Base-by-base conservation (phyloP, 2,329 filamentous ascomycete species). In the Beauveria medogensis region DNA sequence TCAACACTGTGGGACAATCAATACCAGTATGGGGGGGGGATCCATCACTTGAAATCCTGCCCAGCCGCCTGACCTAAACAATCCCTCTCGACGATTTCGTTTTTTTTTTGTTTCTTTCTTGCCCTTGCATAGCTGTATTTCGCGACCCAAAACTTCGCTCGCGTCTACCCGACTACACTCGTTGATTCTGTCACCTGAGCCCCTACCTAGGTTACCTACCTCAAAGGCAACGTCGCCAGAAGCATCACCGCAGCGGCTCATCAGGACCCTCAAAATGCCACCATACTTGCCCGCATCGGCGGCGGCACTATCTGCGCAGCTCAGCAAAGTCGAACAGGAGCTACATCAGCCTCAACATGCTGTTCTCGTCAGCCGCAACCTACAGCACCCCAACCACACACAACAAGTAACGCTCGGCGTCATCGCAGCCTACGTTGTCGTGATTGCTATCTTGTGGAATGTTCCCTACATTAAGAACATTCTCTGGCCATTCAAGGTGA, bases 401-500 rank as follows among this genome's bases (percentile, higher is more conserved):
- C 89, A 92, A 68, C 79, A 80, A 58, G 80, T 91, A 10, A 91
- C 89, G 0, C 75, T 91, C 28, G 88, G 87, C 9, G 77, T 91
- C 46, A 90, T 92, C 66, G 87, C 74, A 9, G 86, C 79, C 41
- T 92, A 92, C 72, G 80, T 88, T 2, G 88, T 91, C 20, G 80
- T 81, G 52, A 92, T 92, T 65, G 88, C 88, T 5, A 78, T 92
- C 47, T 77, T 92, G 3, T 92, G 89, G 89, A 92, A 92, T 73
- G 72, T 92, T 1, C 89, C 89, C 1, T 91, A 90, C 71, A 74
- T 92, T n/a, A 80, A 83, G 60, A 88, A 84, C 80, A 79, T 87
- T 1, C 75, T 92, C 41, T 92, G 89, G 89, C 89, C 89, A 4
- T 92, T 92, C 77, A 92, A 92, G 77, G 86, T 89, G 70, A 65